phyloP scores from a whole-genome alignment of 108 stramenopile genomes.

The Aurantiochytrium sp. region DNA sequence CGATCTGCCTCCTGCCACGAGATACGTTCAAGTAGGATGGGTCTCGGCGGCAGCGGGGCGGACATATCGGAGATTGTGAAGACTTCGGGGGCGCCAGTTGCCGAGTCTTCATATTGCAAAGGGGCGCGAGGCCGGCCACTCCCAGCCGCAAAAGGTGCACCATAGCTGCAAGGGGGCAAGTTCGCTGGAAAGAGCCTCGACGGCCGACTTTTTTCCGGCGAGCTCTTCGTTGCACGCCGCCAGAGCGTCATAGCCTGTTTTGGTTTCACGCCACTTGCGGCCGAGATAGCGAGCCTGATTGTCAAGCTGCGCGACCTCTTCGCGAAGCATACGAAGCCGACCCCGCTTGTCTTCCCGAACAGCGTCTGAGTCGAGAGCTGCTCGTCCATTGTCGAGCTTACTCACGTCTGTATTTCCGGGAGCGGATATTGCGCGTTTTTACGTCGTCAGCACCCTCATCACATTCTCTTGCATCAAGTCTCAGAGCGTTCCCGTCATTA shows the following conservation, averaged over 20 bases:
- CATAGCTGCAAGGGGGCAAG: background rate
- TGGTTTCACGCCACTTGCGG: background rate
- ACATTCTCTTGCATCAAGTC: background rate
- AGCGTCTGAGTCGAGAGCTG: background rate
- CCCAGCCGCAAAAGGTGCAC: background rate
- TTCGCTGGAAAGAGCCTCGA: background rate
- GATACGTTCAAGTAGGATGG: too few species aligned
- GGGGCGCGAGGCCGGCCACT: background rate
- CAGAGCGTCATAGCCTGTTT: background rate
- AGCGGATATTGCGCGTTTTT: background rate
- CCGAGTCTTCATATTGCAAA: background rate
- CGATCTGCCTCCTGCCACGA: too few species aligned
- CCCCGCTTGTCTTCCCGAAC: background rate
- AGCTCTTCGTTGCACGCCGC: background rate
- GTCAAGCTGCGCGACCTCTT: background rate
- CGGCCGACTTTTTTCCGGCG: background rate
- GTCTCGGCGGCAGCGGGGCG: too few species aligned
- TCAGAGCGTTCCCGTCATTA: background rate
- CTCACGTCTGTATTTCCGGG: background rate
- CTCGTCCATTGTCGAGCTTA: background rate
- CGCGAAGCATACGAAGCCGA: background rate
- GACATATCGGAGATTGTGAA: too few species aligned
- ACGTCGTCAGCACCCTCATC: too few species aligned
- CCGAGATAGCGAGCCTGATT: background rate
- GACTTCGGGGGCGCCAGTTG: too few species aligned